Evolutionary conservation across 768 basidiomycete genomes (phyloP).

Genomic region (Coprinopsis marcescibilis): DNA sequence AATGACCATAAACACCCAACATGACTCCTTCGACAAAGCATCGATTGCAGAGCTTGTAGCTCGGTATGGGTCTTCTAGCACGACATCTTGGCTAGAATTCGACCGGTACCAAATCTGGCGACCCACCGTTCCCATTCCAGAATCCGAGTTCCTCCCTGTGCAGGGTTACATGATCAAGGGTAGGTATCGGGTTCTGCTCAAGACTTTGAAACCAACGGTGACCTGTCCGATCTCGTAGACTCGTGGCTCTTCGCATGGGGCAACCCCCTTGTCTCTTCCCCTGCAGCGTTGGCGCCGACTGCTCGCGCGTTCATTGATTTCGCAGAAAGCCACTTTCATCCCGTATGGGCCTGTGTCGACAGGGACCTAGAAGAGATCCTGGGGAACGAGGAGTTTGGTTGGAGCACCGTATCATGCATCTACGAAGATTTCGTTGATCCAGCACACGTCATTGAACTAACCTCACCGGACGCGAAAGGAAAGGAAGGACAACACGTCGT

Average conservation of each 20-base stretch:
- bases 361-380: conserved; percentile 46
- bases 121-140: conserved; percentile 24
- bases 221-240: conserved; percentile 18
- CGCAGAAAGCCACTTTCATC: conserved; percentile 40
- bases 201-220: not conserved
- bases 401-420: conserved; percentile 59
- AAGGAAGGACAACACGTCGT: conserved; percentile 33
- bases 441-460: conserved; percentile 36
- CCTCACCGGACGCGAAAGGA: conserved; percentile 28
- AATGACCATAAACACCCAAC: conserved; percentile 3
- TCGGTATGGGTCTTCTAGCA: conserved; percentile 58
- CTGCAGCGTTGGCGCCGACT: conserved; percentile 28
- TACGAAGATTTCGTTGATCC: conserved; percentile 56
- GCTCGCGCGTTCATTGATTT: conserved; percentile 41
- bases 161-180: conserved; percentile 52
- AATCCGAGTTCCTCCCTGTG: conserved; percentile 41
- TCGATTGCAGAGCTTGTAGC: conserved; percentile 50
- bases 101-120: conserved; percentile 49
- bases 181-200: conserved; percentile 2
- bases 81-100: conserved; percentile 68
- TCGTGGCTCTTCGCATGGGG: conserved; percentile 58
- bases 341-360: conserved; percentile 59
- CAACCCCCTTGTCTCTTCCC: conserved; percentile 48
- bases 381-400: conserved; percentile 36
- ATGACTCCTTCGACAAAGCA: conserved; percentile 21